Percentiles rank a stretch among this genome's conserved stretches.
Conservation (phyloP, 73 alveolate genomes). For the Stentor roeselii region DNA sequence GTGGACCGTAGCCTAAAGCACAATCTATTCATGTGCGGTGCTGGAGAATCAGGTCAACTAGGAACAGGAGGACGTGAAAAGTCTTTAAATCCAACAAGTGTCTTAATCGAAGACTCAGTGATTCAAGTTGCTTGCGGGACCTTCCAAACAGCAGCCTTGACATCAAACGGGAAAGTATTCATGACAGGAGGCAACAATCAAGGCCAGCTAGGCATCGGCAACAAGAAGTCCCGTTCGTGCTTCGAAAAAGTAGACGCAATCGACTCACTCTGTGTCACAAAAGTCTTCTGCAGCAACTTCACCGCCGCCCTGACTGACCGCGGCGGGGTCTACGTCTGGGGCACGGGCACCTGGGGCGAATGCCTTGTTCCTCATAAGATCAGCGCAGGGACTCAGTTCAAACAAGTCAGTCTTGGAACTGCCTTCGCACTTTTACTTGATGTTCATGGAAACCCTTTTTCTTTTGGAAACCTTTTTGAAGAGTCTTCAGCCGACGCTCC, state of each 20-base stretch:
- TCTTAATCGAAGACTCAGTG: neutral
- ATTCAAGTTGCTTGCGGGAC: constrained; percentile 48
- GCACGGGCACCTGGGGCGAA: constrained; percentile 66
- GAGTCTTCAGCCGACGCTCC: constrained; percentile 51
- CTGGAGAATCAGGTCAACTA: constrained; percentile 42
- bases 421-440: constrained; percentile 30
- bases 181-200: constrained; percentile 73
- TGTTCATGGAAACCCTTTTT: constrained; percentile 14
- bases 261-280: constrained; percentile 29
- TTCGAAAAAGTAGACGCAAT: constrained; percentile 30
- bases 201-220: constrained; percentile 80
- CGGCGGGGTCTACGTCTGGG: constrained; percentile 56
- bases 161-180: constrained; percentile 69
- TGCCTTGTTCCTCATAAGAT: constrained; percentile 38
- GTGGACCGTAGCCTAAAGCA: neutral
- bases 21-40: constrained; percentile 28
- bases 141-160: constrained; percentile 66
- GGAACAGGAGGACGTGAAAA: constrained; percentile 38
- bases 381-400: neutral
- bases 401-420: constrained; percentile 32
- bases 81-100: constrained; percentile 20
- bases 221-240: neutral
- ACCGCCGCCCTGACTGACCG: constrained; percentile 54
- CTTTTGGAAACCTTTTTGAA: too few relatives aligned
- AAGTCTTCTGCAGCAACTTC: constrained; percentile 49